Evolutionary conservation across 1,284 basidiomycete species (phyloP).

Genomic region (Microbotryomycetes sp.): DNA sequence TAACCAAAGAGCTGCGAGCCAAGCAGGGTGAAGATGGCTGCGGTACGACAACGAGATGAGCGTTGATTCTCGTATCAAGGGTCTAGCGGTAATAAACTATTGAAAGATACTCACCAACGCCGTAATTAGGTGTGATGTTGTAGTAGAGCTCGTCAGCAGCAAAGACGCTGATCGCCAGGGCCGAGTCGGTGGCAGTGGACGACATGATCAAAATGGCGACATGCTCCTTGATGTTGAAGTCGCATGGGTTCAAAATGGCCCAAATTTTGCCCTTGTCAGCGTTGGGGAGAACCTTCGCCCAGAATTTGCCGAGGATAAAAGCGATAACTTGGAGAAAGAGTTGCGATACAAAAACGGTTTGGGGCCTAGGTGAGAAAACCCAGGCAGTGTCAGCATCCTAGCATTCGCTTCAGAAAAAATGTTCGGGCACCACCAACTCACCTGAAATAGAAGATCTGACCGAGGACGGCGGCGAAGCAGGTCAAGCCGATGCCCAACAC

Average conservation of each 20-base stretch:
- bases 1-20: slow-evolving; percentile 57
- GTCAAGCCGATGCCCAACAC: not conserved
- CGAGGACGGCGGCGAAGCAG: not conserved
- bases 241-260: slow-evolving; percentile 37
- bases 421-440: slow-evolving; percentile 51
- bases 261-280: not conserved
- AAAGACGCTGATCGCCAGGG: slow-evolving; percentile 60
- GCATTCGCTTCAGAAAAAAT: too few relatives aligned
- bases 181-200: slow-evolving; percentile 57
- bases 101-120: slow-evolving; percentile 20
- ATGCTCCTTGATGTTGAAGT: slow-evolving; percentile 49
- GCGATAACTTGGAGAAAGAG: slow-evolving; percentile 4
- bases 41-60: not conserved
- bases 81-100: not conserved
- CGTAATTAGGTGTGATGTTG: slow-evolving; percentile 52
- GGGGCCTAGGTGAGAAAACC: too few relatives aligned
- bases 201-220: slow-evolving; percentile 62
- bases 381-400: too few relatives aligned
- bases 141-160: slow-evolving; percentile 58
- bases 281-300: slow-evolving; percentile 5
- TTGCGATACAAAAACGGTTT: not conserved
- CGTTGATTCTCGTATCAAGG: not conserved
- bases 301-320: slow-evolving; percentile 1
- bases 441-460: slow-evolving; percentile 12
- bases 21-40: slow-evolving; percentile 31